phyloP scores from a whole-genome alignment of 1,284 basidiomycete species.

The Ustilago curta region DNA sequence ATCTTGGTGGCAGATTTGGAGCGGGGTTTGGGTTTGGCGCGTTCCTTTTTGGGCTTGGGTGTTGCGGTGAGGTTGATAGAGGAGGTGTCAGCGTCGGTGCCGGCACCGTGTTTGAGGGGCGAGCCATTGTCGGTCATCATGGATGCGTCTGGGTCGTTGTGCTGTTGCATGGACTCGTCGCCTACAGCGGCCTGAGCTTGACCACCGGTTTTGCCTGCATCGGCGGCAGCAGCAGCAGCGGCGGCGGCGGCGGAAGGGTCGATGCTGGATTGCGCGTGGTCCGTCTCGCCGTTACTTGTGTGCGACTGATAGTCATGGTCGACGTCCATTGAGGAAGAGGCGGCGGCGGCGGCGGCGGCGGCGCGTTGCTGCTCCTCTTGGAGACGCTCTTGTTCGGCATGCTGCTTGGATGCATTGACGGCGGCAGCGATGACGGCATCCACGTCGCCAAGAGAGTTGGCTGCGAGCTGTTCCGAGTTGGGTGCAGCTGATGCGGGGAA shows the following conservation, averaged over 20 bases:
- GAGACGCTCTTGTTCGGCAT: conserved; percentile 36
- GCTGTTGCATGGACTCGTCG: conserved; percentile 26
- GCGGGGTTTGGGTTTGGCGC: conserved; percentile 55
- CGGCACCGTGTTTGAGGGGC: conserved; percentile 27
- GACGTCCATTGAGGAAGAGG: conserved; percentile 29
- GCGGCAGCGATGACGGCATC: conserved; percentile 48
- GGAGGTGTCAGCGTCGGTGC: conserved; percentile 9
- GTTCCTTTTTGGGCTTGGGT: conserved; percentile 50
- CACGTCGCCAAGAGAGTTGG: conserved; percentile 45
- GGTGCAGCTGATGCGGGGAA: conserved; percentile 12
- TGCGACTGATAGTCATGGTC: conserved; percentile 12
- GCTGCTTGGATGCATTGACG: conserved; percentile 43
- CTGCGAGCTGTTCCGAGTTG: conserved; percentile 20
- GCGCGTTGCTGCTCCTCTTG: conserved; percentile 32
- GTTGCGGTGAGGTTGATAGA: conserved; percentile 30
- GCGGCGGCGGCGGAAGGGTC: conserved; percentile 36
- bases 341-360: conserved; percentile 6
- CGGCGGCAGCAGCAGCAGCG: conserved; percentile 20
- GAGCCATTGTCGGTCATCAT: conserved; percentile 34
- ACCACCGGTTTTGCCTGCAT: conserved; percentile 1
- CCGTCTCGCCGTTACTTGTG: background rate
- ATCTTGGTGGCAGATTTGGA: conserved; percentile 59
- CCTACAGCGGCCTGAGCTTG: conserved; percentile 4
- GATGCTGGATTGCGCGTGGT: conserved; percentile 28
- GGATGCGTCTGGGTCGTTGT: conserved; percentile 42